Conservation (phyloP, 75 land plant genomes). For the Pinus tabuliformis region DNA sequence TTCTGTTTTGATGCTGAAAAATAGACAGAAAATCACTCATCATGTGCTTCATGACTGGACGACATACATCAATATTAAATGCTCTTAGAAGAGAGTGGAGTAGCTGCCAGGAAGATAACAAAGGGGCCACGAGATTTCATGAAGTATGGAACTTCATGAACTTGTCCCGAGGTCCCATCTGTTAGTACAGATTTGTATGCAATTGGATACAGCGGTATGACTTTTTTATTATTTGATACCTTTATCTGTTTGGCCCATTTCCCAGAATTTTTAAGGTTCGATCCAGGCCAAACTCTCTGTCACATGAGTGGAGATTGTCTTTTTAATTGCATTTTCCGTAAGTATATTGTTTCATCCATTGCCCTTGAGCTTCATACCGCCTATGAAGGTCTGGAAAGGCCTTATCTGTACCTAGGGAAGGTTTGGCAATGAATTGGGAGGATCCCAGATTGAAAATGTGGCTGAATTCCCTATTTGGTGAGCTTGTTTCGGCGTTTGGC, state of each 20-base stretch:
- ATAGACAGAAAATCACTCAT: not conserved
- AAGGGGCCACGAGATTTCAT: not conserved
- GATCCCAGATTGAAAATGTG: not conserved
- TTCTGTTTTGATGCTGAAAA: not conserved
- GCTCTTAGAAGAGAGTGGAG: not conserved
- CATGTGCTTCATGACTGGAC: not conserved
- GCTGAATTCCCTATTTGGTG: not conserved
- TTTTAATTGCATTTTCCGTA: too few species aligned
- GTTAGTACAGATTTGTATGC: not conserved
- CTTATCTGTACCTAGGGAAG: not conserved
- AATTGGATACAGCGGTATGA: not conserved
- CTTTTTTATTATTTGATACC: not conserved
- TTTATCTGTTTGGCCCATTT: not conserved
- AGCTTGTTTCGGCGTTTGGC: not conserved
- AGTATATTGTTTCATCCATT: too few species aligned
- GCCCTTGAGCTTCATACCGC: too few species aligned
- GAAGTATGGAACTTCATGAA: not conserved
- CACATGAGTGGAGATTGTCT: too few species aligned
- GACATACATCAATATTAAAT: not conserved
- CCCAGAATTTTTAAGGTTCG: not conserved
- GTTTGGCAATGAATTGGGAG: not conserved
- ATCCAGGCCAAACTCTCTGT: too few species aligned
- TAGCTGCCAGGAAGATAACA: not conserved
- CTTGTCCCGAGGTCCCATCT: not conserved
- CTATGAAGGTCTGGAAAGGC: too few species aligned